A percentile compares a stretch with the other conserved stretches of the same genome.
These are phyloP conservation scores for Amorphotheca resinae DNA, from an alignment of 495 filamentous ascomycete species.

Conservation along the genomic window DNA sequence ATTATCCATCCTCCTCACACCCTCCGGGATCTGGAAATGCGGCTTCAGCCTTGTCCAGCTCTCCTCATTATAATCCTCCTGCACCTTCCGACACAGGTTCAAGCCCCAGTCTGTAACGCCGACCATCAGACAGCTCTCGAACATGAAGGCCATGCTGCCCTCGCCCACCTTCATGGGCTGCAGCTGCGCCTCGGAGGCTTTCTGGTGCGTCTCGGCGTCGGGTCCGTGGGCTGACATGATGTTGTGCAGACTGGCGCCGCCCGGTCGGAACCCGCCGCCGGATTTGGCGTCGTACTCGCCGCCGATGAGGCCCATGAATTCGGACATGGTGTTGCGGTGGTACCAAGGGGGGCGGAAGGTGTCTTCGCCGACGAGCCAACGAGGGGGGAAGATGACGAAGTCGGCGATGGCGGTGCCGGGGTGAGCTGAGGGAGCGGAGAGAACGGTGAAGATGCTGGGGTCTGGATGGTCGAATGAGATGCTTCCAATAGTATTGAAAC, in stretches of 20 bases:
- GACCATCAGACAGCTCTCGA: conserved; percentile 65
- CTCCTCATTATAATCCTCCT: conserved; percentile 70
- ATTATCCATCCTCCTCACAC: conserved; percentile 12
- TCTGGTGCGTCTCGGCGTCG: conserved; percentile 52
- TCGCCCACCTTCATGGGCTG: conserved; percentile 40
- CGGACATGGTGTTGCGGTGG: conserved; percentile 75
- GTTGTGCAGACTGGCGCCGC: conserved; percentile 44
- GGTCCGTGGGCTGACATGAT: conserved; percentile 49
- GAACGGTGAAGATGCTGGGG: conserved; percentile 68
- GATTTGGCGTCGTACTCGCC: conserved; percentile 49
- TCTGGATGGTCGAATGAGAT: conserved; percentile 73
- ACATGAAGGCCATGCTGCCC: conserved; percentile 56
- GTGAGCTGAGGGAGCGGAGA: conserved; percentile 50
- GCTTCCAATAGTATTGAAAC: conserved; percentile 66
- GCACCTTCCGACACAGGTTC: conserved; percentile 71
- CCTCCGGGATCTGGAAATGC: conserved; percentile 39
- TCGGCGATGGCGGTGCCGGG: conserved; percentile 66
- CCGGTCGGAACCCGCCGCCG: conserved; percentile 45
- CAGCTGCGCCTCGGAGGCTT: conserved; percentile 42
- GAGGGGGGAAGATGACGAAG: conserved; percentile 75
- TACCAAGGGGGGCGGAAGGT: conserved; percentile 79
- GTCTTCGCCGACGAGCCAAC: conserved; percentile 65
- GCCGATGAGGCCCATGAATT: conserved; percentile 64
- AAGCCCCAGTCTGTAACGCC: conserved; percentile 89
- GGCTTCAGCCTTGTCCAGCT: conserved; percentile 73